Evolutionary conservation across 805 yeast genomes (phyloP).

Genomic region (Geotrichum ghanense): DNA sequence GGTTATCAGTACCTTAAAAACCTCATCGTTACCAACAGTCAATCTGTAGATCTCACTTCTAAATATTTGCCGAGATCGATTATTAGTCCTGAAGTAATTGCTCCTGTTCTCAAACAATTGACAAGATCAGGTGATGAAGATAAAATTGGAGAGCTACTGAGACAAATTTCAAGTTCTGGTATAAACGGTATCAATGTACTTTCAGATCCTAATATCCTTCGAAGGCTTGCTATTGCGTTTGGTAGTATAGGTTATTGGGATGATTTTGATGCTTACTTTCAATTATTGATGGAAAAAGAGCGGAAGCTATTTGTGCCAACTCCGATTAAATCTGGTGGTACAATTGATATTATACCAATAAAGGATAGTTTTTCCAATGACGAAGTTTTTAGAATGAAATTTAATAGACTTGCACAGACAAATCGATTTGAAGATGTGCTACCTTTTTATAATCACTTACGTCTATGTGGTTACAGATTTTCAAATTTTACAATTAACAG

Average conservation of each 20-base stretch:
- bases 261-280: background rate
- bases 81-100: conserved; percentile 17
- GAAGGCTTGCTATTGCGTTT: background rate
- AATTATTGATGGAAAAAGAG: background rate
- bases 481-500: background rate
- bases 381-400: background rate
- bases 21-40: conserved; percentile 10
- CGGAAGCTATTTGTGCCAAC: background rate
- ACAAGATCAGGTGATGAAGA: background rate
- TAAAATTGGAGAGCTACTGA: background rate
- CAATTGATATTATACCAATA: background rate
- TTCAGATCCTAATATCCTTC: background rate
- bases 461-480: background rate
- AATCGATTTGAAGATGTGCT: background rate
- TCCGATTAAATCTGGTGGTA: background rate
- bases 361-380: background rate
- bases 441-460: background rate
- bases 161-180: background rate
- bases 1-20: conserved; percentile 7
- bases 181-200: background rate
- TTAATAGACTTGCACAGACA: background rate
- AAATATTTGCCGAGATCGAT: conserved; percentile 18
- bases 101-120: conserved; percentile 15
- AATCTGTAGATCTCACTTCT: conserved; percentile 18
- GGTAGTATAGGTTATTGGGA: background rate